Evolutionary conservation across 1,284 basidiomycete genomes (phyloP), one percentile per base, ranked within the genome.

Genomic region (Meira miltonrushii): DNA sequence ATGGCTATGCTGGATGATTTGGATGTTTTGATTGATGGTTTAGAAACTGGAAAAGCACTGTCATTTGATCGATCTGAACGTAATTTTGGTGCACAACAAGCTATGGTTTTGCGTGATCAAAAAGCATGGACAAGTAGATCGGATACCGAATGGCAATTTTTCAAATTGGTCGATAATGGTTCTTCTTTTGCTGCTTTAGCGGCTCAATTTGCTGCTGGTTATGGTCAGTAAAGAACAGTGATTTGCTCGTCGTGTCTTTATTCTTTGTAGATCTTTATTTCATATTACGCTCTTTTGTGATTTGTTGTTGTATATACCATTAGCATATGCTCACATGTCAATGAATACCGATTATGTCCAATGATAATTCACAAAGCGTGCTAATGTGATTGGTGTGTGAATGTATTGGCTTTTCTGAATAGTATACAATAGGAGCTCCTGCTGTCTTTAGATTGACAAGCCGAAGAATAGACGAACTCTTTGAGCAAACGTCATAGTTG

Each of bases 71-170:
- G 72, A 15, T 65, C 71, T 47, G 64, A 66, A 21, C 57, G 71
- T 33, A 73, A 74, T 58, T 67, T 69, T 58, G 72, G 67, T 2
- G 72, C 72, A 9, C 72, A 74, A 40, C 72, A 74, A 55, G 72
- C 72, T 11, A 74, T 74, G 71, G 61, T 71, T 19, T 41, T 74
- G 52, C 61, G 72, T 21, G 71, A 74, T 57, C 72, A 74, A 44
- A 69, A 69, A 57, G 71, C 71, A 4, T 74, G 71, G 71, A 73
- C 72, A 0, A 66, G 69, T 11, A 51, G 72, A 1, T 66, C 66
- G 4, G 64, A 69, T 55, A 70, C 69, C 0, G 72, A 74, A 55
- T 62, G 58, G 39, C 58, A 70, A 23, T 53, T 53, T 15, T 23
- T 33, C 28, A 17, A 33, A 39, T 58, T 65, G 49, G 69, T 75